Conservation (phyloP, 2,329 filamentous ascomycete genomes). For the Teratosphaeria epicoccoides region DNA sequence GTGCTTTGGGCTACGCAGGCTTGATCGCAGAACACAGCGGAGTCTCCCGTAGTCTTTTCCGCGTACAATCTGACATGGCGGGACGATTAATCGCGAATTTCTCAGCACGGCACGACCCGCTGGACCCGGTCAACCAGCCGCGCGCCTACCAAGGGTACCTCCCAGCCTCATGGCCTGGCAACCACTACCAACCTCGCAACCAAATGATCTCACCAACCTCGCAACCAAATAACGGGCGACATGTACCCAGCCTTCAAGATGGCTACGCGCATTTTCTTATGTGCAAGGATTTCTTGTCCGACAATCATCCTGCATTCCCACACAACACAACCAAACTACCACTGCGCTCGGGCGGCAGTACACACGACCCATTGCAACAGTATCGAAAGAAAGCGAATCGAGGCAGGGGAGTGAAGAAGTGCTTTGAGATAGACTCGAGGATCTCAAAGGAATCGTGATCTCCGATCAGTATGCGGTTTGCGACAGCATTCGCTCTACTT, state of each 20-base stretch:
- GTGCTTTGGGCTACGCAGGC: too few species aligned
- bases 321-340: neutral
- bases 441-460: neutral
- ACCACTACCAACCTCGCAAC: neutral
- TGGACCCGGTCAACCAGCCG: neutral
- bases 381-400: too few species aligned
- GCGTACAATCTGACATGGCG: too few species aligned
- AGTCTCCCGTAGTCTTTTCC: too few species aligned
- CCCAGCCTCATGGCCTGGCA: neutral
- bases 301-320: neutral
- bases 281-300: neutral
- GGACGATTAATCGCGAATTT: neutral
- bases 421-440: neutral
- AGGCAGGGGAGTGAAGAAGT: neutral
- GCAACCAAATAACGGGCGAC: neutral
- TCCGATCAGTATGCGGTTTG: constrained; percentile 3
- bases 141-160: neutral
- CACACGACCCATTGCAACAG: neutral
- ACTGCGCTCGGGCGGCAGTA: neutral
- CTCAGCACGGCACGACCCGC: neutral
- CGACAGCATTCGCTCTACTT: constrained; percentile 2
- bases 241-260: neutral
- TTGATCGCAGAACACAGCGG: too few species aligned
- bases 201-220: neutral
- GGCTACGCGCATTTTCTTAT: neutral